Base-by-base conservation (phyloP, 2,329 filamentous ascomycete genomes). In the Calonectria pauciramosa region DNA sequence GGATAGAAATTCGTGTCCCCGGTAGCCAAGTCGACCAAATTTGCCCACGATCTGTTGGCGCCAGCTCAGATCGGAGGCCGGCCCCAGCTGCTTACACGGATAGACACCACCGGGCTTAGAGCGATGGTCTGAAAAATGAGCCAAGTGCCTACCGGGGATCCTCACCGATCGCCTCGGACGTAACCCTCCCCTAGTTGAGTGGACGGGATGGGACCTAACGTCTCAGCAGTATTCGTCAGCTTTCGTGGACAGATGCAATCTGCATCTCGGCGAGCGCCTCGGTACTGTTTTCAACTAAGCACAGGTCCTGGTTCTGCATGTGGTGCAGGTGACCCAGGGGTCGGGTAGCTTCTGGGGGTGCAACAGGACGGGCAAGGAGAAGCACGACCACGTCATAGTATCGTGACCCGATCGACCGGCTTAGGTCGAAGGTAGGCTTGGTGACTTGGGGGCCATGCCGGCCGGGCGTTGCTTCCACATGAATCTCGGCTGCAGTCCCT, bases 361-460 rank as follows among this genome's bases (percentile, higher is more conserved):
- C 60, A 64, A 72, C 69, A 63, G 47, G 65, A 66, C 60, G 69
- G 66, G 63, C 49, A 47, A 49, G 30, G 30, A 69, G 70, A 77
- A 71, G 76, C 70, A 81, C 70, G 65, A 73, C 78, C 78, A 81
- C 78, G 79, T 81, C 79, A 81, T 80, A 75, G 71, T 77, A 79
- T 75, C 66, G 71, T 81, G 78, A 78, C 76, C 79, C 78, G 78
- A 81, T 81, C 79, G 76, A 65, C 66, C 77, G 77, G 75, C 73
- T 67, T 75, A 41, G 70, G 34, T 56, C 20, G 4, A n/a, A 56
- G 52, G 74, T 56, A 72, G 72, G 68, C 67, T 71, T 74, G 54
- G 41, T 72, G 69, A 71, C 49, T 73, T 76, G 66, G 75, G 74
- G 77, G 72, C 64, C 70, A 76, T 74, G 63, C 71, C 63, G 66